Evolutionary conservation across 805 yeast genomes (phyloP), one percentile per base, ranked within the genome.

Genomic region (Candida rishiriensis): DNA sequence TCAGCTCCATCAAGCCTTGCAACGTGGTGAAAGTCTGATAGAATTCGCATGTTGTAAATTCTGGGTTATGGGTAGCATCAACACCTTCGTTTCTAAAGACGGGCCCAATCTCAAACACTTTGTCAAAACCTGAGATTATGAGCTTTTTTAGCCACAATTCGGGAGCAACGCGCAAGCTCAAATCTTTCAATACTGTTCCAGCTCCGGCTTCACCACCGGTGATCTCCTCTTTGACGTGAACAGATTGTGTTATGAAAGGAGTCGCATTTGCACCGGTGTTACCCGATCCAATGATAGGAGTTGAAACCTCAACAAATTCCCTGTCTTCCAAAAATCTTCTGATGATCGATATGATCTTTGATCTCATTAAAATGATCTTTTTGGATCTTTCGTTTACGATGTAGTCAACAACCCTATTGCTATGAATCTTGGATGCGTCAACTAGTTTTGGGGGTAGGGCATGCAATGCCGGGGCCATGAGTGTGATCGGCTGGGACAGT

Each of bases 61-160:
- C 99, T 0, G 97, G 96, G 63, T 91, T 93, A 61, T 91, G 99
- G 0, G 96, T 86, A 1, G 85, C 72, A 60, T 91, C 99, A 28
- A 91, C 73, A 7, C 97, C 96, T 65, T 93, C 99, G 57, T 93
- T 93, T 55, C 99, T 72, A 63, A 90, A 93, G 38, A 74, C 81
- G 42, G 77, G 74, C 0, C 97, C 97, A 42, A 93, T 78, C 57
- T 93, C 98, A 63, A 78, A 93, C 2, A 93, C 83, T 52, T 77
- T 79, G 53, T 90, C 95, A 56, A 90, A 79, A 1, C 99, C 99
- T 8, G 87, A 75, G 30, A 91, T 80, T 2, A 89, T 76, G 40
- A 93, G 65, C 51, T 85, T 76, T 59, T 93, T 93, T 43, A 93
- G 73, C 97, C 97, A 93, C 33, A 93, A 66, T 57, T 91, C 99